A percentile compares a stretch with the other conserved stretches of the same genome.
These are phyloP conservation scores for Chrysanthemum makinoi DNA, from an alignment of 129 eudicot species.

Conservation along the genomic window DNA sequence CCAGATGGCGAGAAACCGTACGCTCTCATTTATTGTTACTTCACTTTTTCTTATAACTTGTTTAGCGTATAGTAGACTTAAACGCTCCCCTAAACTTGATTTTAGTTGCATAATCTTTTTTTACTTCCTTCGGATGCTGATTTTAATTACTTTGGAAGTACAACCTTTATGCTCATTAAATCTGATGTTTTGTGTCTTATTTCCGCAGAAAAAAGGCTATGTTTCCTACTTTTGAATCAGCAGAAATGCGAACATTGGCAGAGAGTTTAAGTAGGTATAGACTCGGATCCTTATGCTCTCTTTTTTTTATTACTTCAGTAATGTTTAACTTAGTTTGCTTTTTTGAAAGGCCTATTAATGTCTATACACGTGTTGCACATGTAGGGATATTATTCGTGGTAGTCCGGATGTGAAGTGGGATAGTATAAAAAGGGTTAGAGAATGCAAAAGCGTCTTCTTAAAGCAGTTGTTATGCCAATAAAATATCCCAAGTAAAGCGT, in stretches of 20 bases:
- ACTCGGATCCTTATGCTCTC: constrained; percentile 15
- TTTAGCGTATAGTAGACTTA: not conserved
- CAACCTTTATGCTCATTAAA: not conserved
- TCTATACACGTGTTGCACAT: constrained; percentile 19
- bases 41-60: constrained; percentile 5
- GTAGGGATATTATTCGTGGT: constrained; percentile 94
- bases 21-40: constrained; percentile 21
- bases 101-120: no score
- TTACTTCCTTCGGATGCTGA: not conserved
- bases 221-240: constrained; percentile 93
- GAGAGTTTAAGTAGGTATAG: constrained; percentile 88
- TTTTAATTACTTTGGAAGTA: not conserved
- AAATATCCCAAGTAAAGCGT: constrained; percentile 88
- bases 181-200: constrained; percentile 6
- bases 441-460: constrained; percentile 95
- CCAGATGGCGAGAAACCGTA: constrained; percentile 61
- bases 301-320: not conserved
- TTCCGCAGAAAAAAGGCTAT: constrained; percentile 67
- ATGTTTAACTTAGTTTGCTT: constrained; percentile 6
- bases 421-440: constrained; percentile 90
- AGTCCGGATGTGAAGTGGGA: constrained; percentile 99
- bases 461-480: constrained; percentile 99
- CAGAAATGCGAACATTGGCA: constrained; percentile 92
- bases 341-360: not conserved
- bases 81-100: no score